Evolutionary conservation across 2,329 filamentous ascomycete species (phyloP).

Genomic region (Beauveria scarabaeidicola): DNA sequence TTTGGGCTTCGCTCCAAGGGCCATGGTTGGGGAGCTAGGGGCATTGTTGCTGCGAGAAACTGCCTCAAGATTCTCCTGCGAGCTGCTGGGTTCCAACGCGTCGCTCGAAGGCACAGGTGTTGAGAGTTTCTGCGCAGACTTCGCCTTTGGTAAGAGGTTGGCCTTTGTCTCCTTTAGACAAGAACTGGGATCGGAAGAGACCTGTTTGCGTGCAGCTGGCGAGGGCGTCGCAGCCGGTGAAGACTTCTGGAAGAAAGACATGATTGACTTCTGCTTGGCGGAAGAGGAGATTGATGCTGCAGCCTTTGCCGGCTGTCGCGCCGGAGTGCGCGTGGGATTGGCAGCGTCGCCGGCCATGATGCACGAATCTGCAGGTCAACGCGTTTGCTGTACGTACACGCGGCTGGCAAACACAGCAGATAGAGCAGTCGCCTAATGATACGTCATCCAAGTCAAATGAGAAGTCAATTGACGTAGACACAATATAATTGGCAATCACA

Average conservation of each 20-base stretch:
- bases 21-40: conserved; percentile 31
- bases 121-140: conserved; percentile 27
- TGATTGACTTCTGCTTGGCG: conserved; percentile 34
- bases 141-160: conserved; percentile 29
- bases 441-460: not conserved
- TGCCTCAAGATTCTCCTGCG: conserved; percentile 53
- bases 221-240: conserved; percentile 26
- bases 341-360: conserved; percentile 24
- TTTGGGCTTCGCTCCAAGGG: conserved; percentile 33
- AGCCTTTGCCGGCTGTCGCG: conserved; percentile 21
- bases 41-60: conserved; percentile 40
- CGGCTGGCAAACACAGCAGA: not conserved
- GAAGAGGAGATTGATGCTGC: conserved; percentile 22
- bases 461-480: not conserved
- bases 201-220: conserved; percentile 24
- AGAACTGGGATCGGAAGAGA: conserved; percentile 25
- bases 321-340: conserved; percentile 25
- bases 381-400: not conserved
- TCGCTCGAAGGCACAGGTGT: conserved; percentile 81
- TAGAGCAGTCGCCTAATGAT: too few relatives aligned
- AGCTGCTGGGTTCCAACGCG: conserved; percentile 56
- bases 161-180: conserved; percentile 34
- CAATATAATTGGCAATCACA: not conserved
- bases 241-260: conserved; percentile 37
- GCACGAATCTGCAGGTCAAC: conserved; percentile 4